phyloP scores from a whole-genome alignment of 2,329 filamentous ascomycete genomes.

The Colletotrichum tofieldiae region DNA sequence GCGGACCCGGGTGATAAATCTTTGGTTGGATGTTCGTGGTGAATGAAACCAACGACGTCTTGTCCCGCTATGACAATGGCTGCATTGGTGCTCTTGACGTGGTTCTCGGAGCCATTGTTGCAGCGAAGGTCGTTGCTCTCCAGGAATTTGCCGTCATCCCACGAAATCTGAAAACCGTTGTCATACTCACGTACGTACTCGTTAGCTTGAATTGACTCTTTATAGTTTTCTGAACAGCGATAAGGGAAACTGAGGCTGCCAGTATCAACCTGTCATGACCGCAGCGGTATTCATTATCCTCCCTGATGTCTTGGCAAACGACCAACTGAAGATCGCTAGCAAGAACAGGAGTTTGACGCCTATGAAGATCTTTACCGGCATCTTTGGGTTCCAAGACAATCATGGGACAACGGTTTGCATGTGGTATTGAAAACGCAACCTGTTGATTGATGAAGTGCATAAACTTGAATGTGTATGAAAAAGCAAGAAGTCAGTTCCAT shows the following conservation, averaged over 20 bases:
- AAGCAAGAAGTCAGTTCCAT: too few relatives aligned
- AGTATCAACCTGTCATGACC: too few relatives aligned
- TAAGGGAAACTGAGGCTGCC: too few relatives aligned
- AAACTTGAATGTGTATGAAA: too few relatives aligned
- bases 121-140: slow-evolving; percentile 1
- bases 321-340: too few relatives aligned
- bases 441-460: too few relatives aligned
- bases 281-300: too few relatives aligned
- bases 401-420: too few relatives aligned
- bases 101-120: background rate
- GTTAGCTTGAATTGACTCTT: background rate
- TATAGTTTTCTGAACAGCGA: background rate
- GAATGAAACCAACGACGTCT: background rate
- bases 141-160: background rate
- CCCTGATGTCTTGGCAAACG: too few relatives aligned
- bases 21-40: background rate
- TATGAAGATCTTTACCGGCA: too few relatives aligned
- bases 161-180: background rate
- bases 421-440: too few relatives aligned
- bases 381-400: background rate
- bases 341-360: too few relatives aligned
- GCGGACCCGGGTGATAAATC: background rate
- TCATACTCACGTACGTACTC: background rate
- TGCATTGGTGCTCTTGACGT: background rate
- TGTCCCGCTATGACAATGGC: background rate